Evolutionary conservation across 345 rosid genomes (phyloP), one percentile per base, ranked within the genome.

Genomic region (Erodium maritimum): DNA sequence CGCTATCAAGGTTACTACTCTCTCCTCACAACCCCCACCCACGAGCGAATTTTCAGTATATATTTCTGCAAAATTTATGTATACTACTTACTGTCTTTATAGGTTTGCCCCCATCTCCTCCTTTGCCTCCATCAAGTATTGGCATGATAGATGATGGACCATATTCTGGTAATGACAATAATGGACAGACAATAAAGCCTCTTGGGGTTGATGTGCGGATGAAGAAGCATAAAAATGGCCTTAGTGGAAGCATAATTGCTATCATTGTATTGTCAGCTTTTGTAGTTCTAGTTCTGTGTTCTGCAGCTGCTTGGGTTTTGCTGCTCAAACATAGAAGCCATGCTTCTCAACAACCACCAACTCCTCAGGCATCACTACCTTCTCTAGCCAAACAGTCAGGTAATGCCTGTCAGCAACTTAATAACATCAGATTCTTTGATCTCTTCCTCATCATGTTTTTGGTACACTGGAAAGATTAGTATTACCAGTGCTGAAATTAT

Each of bases 81-180:
- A 20, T 2, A 19, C 19, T 58, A 13, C 55, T 67, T 56, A 13
- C 55, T 67, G 57, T 57, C 63, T 65, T 60, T 74, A 54, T 61
- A 87, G 95, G 96, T 64, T 79, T 93, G 64, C 99, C 99, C 8
- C 81, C 89, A 42, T 80, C 99, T 64, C 99, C 98, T 0, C 98
- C 98, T 58, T 71, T 69, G 22, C 73, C 88, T 23, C 66, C 83
- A 59, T 78, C 90, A 0, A 78, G 70, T 57, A 74, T 70, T 75
- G 54, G 63, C 51, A 77, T 82, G 21, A 68, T 73, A 19, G 88
- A 87, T 77, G 82, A 58, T 24, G 91, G 81, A 19, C 90, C 96
- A 29, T 88, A 67, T 71, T 57, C 90, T 0, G 85, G 84, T 64
- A 68, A 54, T 69, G 62, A 70, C 62, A 77, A 76, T 60, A 82